A percentile compares a stretch with the other conserved stretches of the same genome.
Evolutionary conservation across 1,139 yeast species (phyloP).

Genomic region (Candida sp.): DNA sequence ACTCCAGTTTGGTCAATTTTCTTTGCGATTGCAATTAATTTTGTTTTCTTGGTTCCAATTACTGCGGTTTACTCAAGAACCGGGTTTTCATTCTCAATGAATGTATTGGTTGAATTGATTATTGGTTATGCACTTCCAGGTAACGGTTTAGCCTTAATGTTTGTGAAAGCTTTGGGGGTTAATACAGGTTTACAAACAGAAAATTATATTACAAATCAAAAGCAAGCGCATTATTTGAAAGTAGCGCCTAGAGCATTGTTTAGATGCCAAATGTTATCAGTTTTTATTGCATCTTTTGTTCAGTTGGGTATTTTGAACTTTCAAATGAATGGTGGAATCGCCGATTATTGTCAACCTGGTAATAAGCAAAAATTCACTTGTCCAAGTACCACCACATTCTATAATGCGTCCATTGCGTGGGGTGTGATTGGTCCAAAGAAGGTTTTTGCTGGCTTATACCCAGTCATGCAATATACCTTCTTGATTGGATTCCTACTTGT

Average conservation of each 20-base stretch:
- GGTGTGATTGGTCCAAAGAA: conserved; percentile 61
- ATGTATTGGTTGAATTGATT: conserved; percentile 58
- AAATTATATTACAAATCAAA: conserved; percentile 51
- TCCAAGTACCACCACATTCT: conserved; percentile 44
- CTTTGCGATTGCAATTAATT: conserved; percentile 50
- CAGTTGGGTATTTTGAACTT: conserved; percentile 52
- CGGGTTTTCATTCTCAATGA: conserved; percentile 51
- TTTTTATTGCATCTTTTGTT: conserved; percentile 37
- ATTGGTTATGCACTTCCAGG: conserved; percentile 65
- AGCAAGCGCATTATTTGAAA: conserved; percentile 58
- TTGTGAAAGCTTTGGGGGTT: conserved; percentile 56
- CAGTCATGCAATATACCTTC: conserved; percentile 48
- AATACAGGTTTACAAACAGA: conserved; percentile 65
- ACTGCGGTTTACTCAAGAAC: conserved; percentile 49
- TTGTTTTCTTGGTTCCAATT: conserved; percentile 51
- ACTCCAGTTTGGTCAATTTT: conserved; percentile 56
- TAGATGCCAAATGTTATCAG: conserved; percentile 50
- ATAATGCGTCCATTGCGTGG: conserved; percentile 57
- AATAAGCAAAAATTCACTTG: conserved; percentile 42
- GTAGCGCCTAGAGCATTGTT: conserved; percentile 59
- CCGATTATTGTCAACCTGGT: conserved; percentile 27
- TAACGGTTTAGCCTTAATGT: conserved; percentile 57
- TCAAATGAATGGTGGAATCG: conserved; percentile 26
- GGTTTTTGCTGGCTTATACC: conserved; percentile 46
- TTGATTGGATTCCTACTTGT: conserved; percentile 51